phyloP scores from a whole-genome alignment of 2,329 filamentous ascomycete genomes.

The Clonostachys chloroleuca region DNA sequence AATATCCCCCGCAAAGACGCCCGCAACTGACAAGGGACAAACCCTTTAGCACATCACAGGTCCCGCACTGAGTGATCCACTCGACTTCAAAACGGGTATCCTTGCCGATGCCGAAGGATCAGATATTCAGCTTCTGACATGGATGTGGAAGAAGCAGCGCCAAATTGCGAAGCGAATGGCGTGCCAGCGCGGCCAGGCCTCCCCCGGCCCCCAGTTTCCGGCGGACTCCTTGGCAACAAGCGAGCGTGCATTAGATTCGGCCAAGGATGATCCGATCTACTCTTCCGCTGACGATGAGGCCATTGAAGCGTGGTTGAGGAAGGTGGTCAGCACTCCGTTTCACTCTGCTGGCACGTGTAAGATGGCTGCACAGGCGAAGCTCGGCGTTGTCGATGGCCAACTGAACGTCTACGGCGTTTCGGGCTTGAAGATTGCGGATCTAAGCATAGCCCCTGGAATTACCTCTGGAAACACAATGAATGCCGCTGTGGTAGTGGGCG shows the following conservation, averaged over 20 bases:
- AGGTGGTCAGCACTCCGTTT: slow-evolving; percentile 30
- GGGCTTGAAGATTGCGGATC: slow-evolving; percentile 27
- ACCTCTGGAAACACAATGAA: slow-evolving; percentile 41
- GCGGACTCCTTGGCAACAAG: slow-evolving; percentile 27
- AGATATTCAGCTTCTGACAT: slow-evolving; percentile 54
- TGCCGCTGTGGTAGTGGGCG: slow-evolving; percentile 40
- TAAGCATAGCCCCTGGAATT: slow-evolving; percentile 27
- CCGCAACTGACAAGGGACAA: too few species aligned
- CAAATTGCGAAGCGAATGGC: slow-evolving; percentile 52
- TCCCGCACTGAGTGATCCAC: slow-evolving; percentile 27
- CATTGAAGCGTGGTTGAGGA: slow-evolving; percentile 33
- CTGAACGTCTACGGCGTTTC: slow-evolving; percentile 31
- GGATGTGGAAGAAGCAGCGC: slow-evolving; percentile 59
- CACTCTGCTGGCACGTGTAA: slow-evolving; percentile 21
- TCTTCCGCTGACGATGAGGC: slow-evolving; percentile 37
- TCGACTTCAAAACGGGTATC: slow-evolving; percentile 54
- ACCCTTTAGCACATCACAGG: slow-evolving; percentile 42
- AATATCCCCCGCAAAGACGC: too few species aligned
- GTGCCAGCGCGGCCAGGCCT: slow-evolving; percentile 41
- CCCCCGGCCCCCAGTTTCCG: slow-evolving; percentile 32
- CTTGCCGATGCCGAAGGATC: slow-evolving; percentile 30
- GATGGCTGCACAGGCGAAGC: slow-evolving; percentile 28
- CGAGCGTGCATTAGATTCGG: slow-evolving; percentile 17
- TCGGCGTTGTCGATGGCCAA: slow-evolving; percentile 30
- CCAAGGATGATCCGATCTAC: slow-evolving; percentile 29